phyloP scores from a whole-genome alignment of 176 grass and related monocot genomes.

The Paspalum vaginatum region DNA sequence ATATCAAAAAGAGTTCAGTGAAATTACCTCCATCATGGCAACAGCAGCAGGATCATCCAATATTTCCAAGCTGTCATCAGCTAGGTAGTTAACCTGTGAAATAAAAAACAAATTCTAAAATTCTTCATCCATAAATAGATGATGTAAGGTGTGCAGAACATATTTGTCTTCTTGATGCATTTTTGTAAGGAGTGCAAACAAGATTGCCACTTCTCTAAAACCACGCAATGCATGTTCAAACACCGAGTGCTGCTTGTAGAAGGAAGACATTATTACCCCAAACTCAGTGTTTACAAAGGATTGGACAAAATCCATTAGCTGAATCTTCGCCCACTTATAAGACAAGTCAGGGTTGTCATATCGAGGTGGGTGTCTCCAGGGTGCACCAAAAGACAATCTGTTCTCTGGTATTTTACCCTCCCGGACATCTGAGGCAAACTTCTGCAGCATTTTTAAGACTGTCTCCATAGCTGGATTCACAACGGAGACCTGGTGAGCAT shows the following conservation, averaged over 20 bases:
- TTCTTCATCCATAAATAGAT: slow-evolving; percentile 14
- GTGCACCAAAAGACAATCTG: slow-evolving; percentile 74
- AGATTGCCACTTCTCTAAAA: background rate
- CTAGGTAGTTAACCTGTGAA: slow-evolving; percentile 85
- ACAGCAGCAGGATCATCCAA: slow-evolving; percentile 84
- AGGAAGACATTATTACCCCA: slow-evolving; percentile 63
- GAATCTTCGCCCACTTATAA: slow-evolving; percentile 90
- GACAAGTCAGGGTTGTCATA: slow-evolving; percentile 48
- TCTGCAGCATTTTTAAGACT: slow-evolving; percentile 72
- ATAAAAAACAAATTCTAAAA: slow-evolving; percentile 10
- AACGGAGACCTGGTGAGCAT: slow-evolving; percentile 60
- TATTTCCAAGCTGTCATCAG: slow-evolving; percentile 91
- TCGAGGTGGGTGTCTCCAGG: slow-evolving; percentile 84
- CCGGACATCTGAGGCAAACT: slow-evolving; percentile 75
- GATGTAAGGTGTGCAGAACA: background rate
- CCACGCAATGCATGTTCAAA: background rate
- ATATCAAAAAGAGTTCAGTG: slow-evolving; percentile 22
- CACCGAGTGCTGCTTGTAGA: slow-evolving; percentile 20
- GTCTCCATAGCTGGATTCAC: slow-evolving; percentile 93
- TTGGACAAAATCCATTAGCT: slow-evolving; percentile 94
- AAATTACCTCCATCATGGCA: slow-evolving; percentile 80
- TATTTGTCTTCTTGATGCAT: background rate
- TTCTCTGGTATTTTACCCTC: slow-evolving; percentile 73
- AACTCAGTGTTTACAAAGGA: slow-evolving; percentile 83
- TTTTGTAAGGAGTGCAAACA: background rate